Evolutionary conservation across 164 flowering plant species (phyloP).

Genomic region (Buxus sempervirens): DNA sequence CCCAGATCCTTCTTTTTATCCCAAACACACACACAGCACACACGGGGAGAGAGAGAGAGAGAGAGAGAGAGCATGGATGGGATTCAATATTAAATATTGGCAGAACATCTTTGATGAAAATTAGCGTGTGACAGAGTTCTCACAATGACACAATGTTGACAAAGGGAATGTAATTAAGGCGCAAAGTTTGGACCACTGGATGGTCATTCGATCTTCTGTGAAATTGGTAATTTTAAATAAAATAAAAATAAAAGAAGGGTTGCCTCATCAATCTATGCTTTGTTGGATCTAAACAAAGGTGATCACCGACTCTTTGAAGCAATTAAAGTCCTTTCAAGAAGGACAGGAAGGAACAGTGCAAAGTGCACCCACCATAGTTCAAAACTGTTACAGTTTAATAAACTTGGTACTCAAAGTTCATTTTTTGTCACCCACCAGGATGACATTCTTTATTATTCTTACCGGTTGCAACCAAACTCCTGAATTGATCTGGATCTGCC

Average conservation of each 20-base stretch:
- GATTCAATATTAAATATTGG: not conserved
- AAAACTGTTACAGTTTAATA: not conserved
- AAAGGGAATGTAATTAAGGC: not conserved
- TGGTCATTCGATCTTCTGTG: not conserved
- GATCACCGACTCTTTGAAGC: not conserved
- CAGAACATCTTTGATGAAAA: not conserved
- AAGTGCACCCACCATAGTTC: not conserved
- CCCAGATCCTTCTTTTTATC: not conserved
- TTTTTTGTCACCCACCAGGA: not conserved
- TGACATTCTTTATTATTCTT: not conserved
- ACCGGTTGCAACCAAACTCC: not conserved
- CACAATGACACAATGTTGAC: not conserved
- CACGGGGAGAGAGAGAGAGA: constrained; percentile 2
- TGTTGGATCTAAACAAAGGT: not conserved
- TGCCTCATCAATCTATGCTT: constrained; percentile 1
- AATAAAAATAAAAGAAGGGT: not conserved
- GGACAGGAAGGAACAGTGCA: not conserved
- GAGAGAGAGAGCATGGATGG: constrained; percentile 4
- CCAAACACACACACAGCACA: too few species aligned
- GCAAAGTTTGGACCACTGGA: not conserved
- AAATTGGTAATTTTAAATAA: not conserved
- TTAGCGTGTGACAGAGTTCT: not conserved
- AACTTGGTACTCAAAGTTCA: not conserved
- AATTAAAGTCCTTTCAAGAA: not conserved
- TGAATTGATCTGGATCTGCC: not conserved